Evolutionary conservation across 306 rosid species (phyloP).

Genomic region (Morella rubra): DNA sequence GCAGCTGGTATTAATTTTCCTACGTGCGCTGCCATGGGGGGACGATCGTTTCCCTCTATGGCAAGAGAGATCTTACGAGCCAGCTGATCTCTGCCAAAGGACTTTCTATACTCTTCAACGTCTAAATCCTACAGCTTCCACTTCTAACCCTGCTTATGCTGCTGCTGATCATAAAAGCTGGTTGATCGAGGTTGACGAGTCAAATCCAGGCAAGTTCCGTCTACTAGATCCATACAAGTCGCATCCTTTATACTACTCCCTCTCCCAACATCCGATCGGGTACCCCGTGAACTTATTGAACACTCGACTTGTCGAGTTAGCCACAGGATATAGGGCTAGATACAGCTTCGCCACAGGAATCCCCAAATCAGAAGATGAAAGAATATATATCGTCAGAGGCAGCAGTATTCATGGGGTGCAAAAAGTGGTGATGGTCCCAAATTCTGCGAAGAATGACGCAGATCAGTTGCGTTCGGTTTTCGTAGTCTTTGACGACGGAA

Average conservation of each 20-base stretch:
- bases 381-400: neutral
- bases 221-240: conserved; percentile 15
- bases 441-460: conserved; percentile 38
- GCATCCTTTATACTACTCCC: no score
- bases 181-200: conserved; percentile 42
- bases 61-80: no score
- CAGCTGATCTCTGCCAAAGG: conserved; percentile 18
- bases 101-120: conserved; percentile 39
- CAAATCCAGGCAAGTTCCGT: conserved; percentile 14
- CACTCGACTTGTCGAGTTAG: conserved; percentile 30
- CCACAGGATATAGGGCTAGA: conserved; percentile 35
- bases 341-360: neutral
- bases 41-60: no score
- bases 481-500: no score
- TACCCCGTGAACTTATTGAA: conserved; percentile 30
- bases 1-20: no score
- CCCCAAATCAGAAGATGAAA: conserved; percentile 2
- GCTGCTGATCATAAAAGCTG: conserved; percentile 25
- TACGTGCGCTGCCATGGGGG: no score
- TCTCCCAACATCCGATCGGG: no score
- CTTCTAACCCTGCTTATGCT: neutral
- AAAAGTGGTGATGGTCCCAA: conserved; percentile 50
- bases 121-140: neutral
- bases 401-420: conserved; percentile 5
- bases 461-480: no score